Evolutionary conservation across 1,139 yeast genomes (phyloP).

Genomic region (Eremothecium sinecaudum): DNA sequence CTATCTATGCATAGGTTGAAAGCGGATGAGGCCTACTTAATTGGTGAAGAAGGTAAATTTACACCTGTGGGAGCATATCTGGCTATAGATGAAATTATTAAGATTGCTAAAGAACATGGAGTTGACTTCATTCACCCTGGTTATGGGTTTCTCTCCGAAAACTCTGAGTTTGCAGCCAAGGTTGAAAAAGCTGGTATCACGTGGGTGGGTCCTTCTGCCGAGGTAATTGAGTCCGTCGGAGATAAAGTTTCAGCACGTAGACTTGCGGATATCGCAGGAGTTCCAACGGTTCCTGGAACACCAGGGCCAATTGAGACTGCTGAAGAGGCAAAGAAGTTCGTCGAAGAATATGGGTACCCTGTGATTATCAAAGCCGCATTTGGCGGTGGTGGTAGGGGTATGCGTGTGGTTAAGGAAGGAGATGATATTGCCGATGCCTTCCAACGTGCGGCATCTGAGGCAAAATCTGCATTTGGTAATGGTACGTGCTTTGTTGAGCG

Average conservation of each 20-base stretch:
- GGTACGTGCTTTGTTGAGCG: constrained; percentile 98
- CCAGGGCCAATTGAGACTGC: constrained; percentile 88
- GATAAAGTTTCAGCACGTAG: constrained; percentile 93
- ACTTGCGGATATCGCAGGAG: constrained; percentile 71
- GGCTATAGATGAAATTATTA: constrained; percentile 90
- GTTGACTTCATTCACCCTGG: constrained; percentile 99
- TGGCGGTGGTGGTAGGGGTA: constrained; percentile 99
- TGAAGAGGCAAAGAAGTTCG: constrained; percentile 71
- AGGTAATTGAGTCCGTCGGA: constrained; percentile 92
- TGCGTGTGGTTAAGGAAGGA: constrained; percentile 97
- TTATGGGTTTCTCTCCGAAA: constrained; percentile 91
- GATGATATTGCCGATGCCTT: constrained; percentile 90
- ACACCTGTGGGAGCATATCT: constrained; percentile 95
- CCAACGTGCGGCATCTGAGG: constrained; percentile 89
- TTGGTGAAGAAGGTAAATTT: constrained; percentile 81
- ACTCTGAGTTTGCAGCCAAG: constrained; percentile 86
- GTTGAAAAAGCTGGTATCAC: constrained; percentile 87
- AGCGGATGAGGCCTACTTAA: constrained; percentile 87
- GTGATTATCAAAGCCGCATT: constrained; percentile 97
- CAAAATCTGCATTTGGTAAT: constrained; percentile 88
- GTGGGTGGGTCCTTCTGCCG: constrained; percentile 91
- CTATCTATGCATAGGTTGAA: constrained; percentile 89
- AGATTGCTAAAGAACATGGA: constrained; percentile 75
- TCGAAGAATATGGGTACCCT: constrained; percentile 78
- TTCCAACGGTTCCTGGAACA: constrained; percentile 96